Evolutionary conservation across 371 early-diverging fungal species (phyloP).

Genomic region (Haplosporangium sp.): DNA sequence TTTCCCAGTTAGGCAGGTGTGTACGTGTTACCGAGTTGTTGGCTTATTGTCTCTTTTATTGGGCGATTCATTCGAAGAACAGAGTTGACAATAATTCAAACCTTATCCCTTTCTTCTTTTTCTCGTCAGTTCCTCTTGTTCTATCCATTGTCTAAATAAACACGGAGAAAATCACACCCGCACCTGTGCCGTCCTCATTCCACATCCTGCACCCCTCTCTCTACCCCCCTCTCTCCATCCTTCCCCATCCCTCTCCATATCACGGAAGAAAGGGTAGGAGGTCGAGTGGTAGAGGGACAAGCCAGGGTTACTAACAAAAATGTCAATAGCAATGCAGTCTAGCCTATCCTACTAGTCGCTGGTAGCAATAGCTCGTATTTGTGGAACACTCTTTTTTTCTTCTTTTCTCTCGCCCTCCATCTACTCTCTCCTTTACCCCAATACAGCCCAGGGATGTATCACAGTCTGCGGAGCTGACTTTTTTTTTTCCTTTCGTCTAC

Average conservation of each 20-base stretch:
- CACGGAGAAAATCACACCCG: background rate
- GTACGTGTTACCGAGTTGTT: constrained; percentile 37
- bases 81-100: constrained; percentile 1
- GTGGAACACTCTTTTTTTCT: too few relatives aligned
- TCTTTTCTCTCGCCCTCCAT: too few relatives aligned
- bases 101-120: background rate
- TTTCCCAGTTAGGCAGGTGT: background rate
- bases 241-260: background rate
- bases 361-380: too few relatives aligned
- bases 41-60: constrained; percentile 30
- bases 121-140: background rate
- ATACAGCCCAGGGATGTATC: too few relatives aligned
- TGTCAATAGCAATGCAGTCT: too few relatives aligned
- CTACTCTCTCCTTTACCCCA: too few relatives aligned
- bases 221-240: background rate
- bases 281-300: too few relatives aligned
- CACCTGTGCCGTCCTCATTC: constrained; percentile 42
- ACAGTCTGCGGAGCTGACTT: too few relatives aligned
- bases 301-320: too few relatives aligned
- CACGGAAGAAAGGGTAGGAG: too few relatives aligned
- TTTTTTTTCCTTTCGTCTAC: too few relatives aligned
- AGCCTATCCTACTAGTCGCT: too few relatives aligned
- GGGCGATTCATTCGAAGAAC: constrained; percentile 16
- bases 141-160: background rate
- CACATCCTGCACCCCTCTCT: constrained; percentile 2